Conservation (phyloP, 2,329 filamentous ascomycete species). For the Apiospora hydei region DNA sequence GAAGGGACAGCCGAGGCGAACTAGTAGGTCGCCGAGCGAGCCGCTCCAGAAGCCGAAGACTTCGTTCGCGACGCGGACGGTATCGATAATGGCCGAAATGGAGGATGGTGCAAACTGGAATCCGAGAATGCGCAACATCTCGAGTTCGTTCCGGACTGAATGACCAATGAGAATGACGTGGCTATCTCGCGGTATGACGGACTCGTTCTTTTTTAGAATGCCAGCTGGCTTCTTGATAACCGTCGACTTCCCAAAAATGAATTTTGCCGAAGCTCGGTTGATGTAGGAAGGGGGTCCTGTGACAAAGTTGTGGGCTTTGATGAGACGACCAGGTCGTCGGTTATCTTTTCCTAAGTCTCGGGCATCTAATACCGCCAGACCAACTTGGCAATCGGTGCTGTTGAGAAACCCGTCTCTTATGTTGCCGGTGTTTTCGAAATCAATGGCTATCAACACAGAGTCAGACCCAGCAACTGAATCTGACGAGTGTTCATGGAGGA, state of each 20-base stretch:
- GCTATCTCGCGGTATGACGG: not conserved
- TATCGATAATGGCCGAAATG: not conserved
- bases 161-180: not conserved
- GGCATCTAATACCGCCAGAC: not conserved
- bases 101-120: not conserved
- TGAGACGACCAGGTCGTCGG: not conserved
- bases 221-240: not conserved
- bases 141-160: not conserved
- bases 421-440: constrained; percentile 3
- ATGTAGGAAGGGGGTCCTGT: not conserved
- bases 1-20: not conserved
- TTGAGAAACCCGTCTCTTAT: not conserved
- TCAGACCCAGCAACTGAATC: not conserved
- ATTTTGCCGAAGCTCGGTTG: not conserved
- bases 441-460: not conserved
- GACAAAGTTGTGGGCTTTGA: not conserved
- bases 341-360: not conserved
- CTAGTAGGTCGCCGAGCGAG: not conserved
- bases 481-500: not conserved
- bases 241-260: not conserved
- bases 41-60: not conserved
- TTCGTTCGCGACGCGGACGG: not conserved
- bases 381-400: not conserved
- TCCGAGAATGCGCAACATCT: not conserved
- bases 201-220: not conserved